Evolutionary conservation across 495 filamentous ascomycete genomes (phyloP), one percentile per base, ranked within the genome.

Genomic region (Friedmanniomyces endolithicus): DNA sequence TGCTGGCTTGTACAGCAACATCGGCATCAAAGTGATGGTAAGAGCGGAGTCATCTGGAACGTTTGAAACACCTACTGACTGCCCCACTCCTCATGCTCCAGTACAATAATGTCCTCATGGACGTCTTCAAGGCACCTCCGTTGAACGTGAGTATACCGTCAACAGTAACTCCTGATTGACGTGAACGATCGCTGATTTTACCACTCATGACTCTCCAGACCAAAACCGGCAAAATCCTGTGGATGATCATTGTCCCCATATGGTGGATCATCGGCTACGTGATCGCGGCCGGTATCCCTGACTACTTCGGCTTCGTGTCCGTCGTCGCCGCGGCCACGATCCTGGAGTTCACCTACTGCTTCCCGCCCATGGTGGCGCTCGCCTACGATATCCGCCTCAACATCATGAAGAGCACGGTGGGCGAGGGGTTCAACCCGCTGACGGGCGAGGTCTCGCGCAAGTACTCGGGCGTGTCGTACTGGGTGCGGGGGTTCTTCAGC

Each of bases 301-400:
- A 77, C 58, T 74, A 73, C 60, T 68, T 71, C 29, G 68, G 71
- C 39, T 68, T 79, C 33, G 69, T 67, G 29, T 78, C 9, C 65
- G 65, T 9, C 55, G 78, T 20, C 71, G 73, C 16, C 74, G 70
- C 59, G 63, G 70, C 57, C 67, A 75, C 53, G n/a, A 24, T 48
- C 19, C 55, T 79, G 50, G 71, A 76, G n/a, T 69, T 78, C 56
- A 74, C 71, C 17, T 78, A 77, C 56, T 73, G 71, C 4, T 71
- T 78, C 58, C 75, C 74, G 14, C 68, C 74, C 0, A 48, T 79
- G 2, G 63, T 78, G 39, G 64, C 64, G 0, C 55, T 80, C 11
- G 72, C 70, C 17, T 76, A 70, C 59, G 67, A 70, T 52, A 68
- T 74, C 33, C 67, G 74, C 55, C 68, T 69, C 50, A 69, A 73